Evolutionary conservation across 352 stramenopile genomes (phyloP).

Genomic region (Blastocystis hominis): DNA sequence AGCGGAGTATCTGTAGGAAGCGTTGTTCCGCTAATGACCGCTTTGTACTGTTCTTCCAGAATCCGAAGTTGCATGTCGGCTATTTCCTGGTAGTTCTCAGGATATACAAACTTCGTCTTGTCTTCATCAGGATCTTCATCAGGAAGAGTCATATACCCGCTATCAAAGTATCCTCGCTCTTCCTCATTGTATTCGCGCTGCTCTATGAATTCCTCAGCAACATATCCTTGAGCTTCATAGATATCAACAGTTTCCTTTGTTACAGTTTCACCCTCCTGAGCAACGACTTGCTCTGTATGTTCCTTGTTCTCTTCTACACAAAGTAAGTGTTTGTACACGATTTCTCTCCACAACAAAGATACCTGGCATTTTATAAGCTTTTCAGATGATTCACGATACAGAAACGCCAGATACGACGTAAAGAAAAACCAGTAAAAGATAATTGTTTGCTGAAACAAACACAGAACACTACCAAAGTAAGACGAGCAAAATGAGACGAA

Average conservation of each 20-base stretch:
- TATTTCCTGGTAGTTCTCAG: constrained; percentile 26
- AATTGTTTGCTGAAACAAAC: background rate
- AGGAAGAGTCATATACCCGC: constrained; percentile 46
- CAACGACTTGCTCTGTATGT: background rate
- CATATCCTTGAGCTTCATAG: constrained; percentile 32
- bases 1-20: background rate
- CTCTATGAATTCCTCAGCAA: background rate
- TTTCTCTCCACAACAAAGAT: background rate
- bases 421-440: background rate
- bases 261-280: background rate
- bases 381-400: background rate
- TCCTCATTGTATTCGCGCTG: background rate
- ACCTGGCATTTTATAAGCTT: background rate
- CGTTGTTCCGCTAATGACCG: background rate
- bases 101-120: background rate
- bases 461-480: background rate
- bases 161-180: constrained; percentile 13
- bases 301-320: constrained; percentile 21
- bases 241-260: background rate
- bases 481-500: background rate
- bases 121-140: constrained; percentile 50
- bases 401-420: background rate
- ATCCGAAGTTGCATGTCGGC: constrained; percentile 11
- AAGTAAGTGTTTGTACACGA: background rate
- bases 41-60: constrained; percentile 38